A percentile compares a stretch with the other conserved stretches of the same genome.
phyloP scores from a whole-genome alignment of 805 yeast species.

The Saccharomycopsis babjevae region DNA sequence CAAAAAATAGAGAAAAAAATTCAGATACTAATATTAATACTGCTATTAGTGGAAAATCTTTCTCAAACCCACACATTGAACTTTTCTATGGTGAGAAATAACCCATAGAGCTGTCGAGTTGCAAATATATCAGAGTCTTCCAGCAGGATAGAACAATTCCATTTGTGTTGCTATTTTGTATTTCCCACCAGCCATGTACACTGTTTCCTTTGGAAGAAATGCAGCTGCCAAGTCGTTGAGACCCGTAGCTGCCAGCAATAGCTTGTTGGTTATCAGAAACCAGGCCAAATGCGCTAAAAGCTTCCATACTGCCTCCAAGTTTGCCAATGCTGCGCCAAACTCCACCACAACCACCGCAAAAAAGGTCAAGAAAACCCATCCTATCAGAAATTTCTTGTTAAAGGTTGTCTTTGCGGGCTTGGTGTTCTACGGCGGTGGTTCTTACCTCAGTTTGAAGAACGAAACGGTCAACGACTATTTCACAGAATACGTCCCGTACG shows the following conservation, averaged over 20 bases:
- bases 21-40: too few species aligned
- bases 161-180: not conserved
- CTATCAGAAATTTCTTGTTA: slow-evolving; percentile 26
- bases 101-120: too few species aligned
- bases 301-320: not conserved
- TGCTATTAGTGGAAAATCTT: too few species aligned
- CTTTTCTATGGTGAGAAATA: too few species aligned
- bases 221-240: not conserved
- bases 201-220: not conserved
- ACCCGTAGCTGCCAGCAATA: not conserved
- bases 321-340: not conserved
- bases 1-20: too few species aligned
- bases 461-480: slow-evolving; percentile 54
- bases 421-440: slow-evolving; percentile 46
- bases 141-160: too few species aligned
- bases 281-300: not conserved
- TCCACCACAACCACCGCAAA: not conserved
- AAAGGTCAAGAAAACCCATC: slow-evolving; percentile 10
- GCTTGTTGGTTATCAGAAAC: not conserved
- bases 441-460: slow-evolving; percentile 43
- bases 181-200: not conserved
- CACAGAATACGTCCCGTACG: slow-evolving; percentile 55
- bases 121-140: too few species aligned
- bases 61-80: too few species aligned
- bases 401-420: slow-evolving; percentile 26